Percentiles rank a stretch among this genome's conserved stretches.
Conservation (phyloP, 2,329 filamentous ascomycete species). For the Shiraia sp. region DNA sequence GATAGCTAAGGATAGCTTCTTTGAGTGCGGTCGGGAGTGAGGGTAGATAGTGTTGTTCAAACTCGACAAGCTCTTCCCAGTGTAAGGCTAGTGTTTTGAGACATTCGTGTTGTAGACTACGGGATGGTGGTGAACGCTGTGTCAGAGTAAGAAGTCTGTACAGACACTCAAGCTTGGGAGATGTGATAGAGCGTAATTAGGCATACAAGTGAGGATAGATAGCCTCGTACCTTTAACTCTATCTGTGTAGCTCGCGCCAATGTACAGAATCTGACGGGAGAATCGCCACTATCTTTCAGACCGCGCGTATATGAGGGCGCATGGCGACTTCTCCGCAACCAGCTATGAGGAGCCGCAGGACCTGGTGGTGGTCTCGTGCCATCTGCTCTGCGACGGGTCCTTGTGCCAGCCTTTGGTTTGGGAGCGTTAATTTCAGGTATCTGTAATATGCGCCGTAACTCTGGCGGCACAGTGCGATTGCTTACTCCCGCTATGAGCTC, state of each 20-base stretch:
- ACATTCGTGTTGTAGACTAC: constrained; percentile 55
- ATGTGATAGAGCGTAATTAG: neutral
- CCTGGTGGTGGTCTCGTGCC: constrained; percentile 45
- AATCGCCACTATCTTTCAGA: constrained; percentile 12
- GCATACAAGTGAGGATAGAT: neutral
- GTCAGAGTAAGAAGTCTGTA: constrained; percentile 27
- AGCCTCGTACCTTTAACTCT: constrained; percentile 31
- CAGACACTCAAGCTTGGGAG: constrained; percentile 12
- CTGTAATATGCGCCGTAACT: constrained; percentile 49
- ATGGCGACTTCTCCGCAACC: constrained; percentile 44
- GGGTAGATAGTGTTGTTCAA: constrained; percentile 59
- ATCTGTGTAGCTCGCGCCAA: constrained; percentile 28
- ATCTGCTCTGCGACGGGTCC: constrained; percentile 25
- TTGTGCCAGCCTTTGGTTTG: constrained; percentile 47
- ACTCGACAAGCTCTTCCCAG: constrained; percentile 61
- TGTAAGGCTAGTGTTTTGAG: constrained; percentile 59
- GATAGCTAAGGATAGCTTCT: constrained; percentile 59
- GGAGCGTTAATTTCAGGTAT: constrained; percentile 52
- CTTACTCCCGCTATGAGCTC: constrained; percentile 48
- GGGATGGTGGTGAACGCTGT: constrained; percentile 34
- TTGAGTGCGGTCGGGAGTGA: constrained; percentile 58
- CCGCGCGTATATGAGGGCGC: constrained; percentile 22
- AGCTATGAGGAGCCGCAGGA: constrained; percentile 52
- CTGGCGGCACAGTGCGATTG: constrained; percentile 50
- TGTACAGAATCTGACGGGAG: constrained; percentile 23